Evolutionary conservation across 768 basidiomycete species (phyloP), one percentile per base, ranked within the genome.

Genomic region (Boletus reticuloceps): DNA sequence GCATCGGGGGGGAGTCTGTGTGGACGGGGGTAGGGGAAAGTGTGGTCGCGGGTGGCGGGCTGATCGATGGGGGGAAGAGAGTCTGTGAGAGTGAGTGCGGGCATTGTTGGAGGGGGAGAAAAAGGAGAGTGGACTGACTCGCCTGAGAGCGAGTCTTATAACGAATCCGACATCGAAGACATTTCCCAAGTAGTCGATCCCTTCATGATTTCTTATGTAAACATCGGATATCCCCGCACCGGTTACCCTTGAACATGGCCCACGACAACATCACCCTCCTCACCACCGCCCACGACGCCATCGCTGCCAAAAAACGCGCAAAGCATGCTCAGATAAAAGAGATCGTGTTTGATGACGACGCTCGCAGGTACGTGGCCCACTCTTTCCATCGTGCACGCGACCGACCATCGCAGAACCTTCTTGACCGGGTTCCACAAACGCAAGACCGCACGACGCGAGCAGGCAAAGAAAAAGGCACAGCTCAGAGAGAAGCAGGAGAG

Each of bases 351-450:
- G 91, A 97, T 67, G 94, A 97, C 40, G 80, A 83, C 37, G 91
- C 91, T 1, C 79, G 94, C 62, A 82, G 83, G 93, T 90, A 49
- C 38, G 75, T 27, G 6, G 9, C 14, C 22, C 4, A 20, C 38
- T 5, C 25, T 71, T 44, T 58, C 25, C 53, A 45, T 56, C 27
- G 58, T 50, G 56, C 63, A 59, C 50, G 64, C 54, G 56, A 52
- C 46, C 44, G 39, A 58, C 48, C 43, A 39, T 11, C 25, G 34
- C 63, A 95, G 94, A 66, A 88, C 95, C 55, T 97, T 89, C 72
- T 75, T 97, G 67, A 95, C 93, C 17, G 94, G 94, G 27, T 97
- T 97, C 69, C 88, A 89, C 70, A 95, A 95, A 73, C 84, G 94
- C 63, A 97, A 96, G 72, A 73, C 93, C 48, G 87, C 85, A 56